phyloP scores from a whole-genome alignment of 768 basidiomycete genomes.

The Boletus tylopilopsis region DNA sequence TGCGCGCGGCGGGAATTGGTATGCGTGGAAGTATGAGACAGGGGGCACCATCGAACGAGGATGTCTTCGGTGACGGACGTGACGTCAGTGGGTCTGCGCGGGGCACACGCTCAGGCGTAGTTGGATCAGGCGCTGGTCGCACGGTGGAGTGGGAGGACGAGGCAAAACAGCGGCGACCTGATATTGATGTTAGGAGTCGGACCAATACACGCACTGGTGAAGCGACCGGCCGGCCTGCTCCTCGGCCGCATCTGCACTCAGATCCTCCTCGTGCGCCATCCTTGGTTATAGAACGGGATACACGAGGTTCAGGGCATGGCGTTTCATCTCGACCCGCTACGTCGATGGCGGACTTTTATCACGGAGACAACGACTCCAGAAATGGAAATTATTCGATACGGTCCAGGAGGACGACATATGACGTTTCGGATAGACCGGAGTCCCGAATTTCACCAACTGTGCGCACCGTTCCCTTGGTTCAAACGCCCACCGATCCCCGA shows the following conservation, averaged over 20 bases:
- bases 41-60: conserved; percentile 29
- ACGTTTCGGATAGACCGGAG: conserved; percentile 22
- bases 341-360: conserved; percentile 52
- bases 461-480: conserved; percentile 12
- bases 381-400: conserved; percentile 14
- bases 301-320: conserved; percentile 16
- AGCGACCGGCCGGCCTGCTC: conserved; percentile 8
- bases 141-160: conserved; percentile 26
- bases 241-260: conserved; percentile 24
- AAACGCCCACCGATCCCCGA: conserved; percentile 16
- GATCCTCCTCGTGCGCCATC: conserved; percentile 22
- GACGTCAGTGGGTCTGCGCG: conserved; percentile 17
- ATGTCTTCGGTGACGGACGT: conserved; percentile 33
- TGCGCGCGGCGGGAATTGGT: conserved; percentile 68
- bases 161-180: conserved; percentile 17
- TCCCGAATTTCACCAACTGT: conserved; percentile 14
- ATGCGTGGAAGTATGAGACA: conserved; percentile 32
- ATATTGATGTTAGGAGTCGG: conserved; percentile 21
- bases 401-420: conserved; percentile 23
- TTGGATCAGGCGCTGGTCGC: conserved; percentile 6
- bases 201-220: conserved; percentile 20
- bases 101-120: conserved; percentile 12
- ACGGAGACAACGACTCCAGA: conserved; percentile 17
- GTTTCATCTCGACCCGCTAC: conserved; percentile 43
- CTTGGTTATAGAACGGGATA: conserved; percentile 19